Conservation (phyloP, 768 basidiomycete genomes). For the Hebeloma cylindrosporum region DNA sequence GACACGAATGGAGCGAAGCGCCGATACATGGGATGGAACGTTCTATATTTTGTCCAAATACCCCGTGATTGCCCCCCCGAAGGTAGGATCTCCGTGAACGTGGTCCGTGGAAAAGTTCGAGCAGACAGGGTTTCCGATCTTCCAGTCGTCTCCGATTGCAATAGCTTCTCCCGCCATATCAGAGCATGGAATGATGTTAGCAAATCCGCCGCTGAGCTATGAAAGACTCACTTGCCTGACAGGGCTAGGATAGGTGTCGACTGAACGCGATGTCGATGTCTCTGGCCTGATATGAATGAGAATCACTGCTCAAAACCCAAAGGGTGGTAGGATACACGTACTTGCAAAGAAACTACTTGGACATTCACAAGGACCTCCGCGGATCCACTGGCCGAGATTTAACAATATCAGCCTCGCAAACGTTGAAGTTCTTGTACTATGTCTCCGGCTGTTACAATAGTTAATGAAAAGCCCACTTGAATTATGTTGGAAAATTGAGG, state of each 20-base stretch:
- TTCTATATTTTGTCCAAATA: slow-evolving; percentile 52
- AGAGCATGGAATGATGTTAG: slow-evolving; percentile 39
- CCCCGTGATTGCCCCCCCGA: slow-evolving; percentile 53
- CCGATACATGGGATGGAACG: slow-evolving; percentile 31
- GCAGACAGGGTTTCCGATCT: slow-evolving; percentile 54
- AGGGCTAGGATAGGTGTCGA: too few species aligned
- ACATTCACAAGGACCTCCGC: slow-evolving; percentile 57
- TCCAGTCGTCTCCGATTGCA: slow-evolving; percentile 48
- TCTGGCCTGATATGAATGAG: slow-evolving; percentile 37
- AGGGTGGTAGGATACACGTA: slow-evolving; percentile 18
- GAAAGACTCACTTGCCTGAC: too few species aligned
- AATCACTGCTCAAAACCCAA: background rate
- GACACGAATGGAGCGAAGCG: background rate
- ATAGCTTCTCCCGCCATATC: slow-evolving; percentile 62
- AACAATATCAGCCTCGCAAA: slow-evolving; percentile 28
- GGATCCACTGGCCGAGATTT: slow-evolving; percentile 39
- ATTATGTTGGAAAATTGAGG: background rate
- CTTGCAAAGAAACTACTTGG: slow-evolving; percentile 60
- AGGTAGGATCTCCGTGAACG: slow-evolving; percentile 41
- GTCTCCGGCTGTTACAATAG: slow-evolving; percentile 17
- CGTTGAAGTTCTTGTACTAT: slow-evolving; percentile 23
- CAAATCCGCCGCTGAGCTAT: too few species aligned
- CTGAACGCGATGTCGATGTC: slow-evolving; percentile 48
- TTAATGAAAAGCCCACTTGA: background rate
- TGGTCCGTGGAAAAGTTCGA: slow-evolving; percentile 53